Evolutionary conservation across 148 eudicot genomes (phyloP).

Genomic region (Fagopyrum esculentum): DNA sequence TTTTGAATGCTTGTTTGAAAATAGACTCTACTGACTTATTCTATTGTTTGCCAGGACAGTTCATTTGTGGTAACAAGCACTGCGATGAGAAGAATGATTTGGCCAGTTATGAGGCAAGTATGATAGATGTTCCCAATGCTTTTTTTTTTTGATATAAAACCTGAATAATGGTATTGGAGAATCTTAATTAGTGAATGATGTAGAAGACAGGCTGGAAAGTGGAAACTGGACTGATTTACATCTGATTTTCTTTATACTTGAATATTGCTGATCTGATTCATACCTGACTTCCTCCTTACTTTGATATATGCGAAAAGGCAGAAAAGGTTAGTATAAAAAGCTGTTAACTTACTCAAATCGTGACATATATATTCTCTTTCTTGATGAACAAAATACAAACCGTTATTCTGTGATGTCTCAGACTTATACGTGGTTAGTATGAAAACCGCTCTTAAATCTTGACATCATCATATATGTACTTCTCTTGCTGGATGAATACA

Average conservation of each 20-base stretch:
- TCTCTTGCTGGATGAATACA: no score
- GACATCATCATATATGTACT: no score
- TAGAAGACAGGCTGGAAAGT: background rate
- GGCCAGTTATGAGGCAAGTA: constrained; percentile 84
- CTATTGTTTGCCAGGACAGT: constrained; percentile 69
- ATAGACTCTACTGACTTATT: background rate
- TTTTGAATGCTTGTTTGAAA: background rate
- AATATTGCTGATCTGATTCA: background rate
- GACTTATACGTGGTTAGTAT: background rate
- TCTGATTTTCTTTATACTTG: background rate
- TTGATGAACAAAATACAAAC: background rate
- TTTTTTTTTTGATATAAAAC: background rate
- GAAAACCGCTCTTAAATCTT: no score
- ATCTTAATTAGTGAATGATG: background rate
- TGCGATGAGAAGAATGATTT: constrained; percentile 60
- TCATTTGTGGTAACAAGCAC: constrained; percentile 89
- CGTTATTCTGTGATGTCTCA: background rate
- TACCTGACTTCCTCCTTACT: background rate
- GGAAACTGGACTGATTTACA: background rate
- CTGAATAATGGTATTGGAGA: background rate
- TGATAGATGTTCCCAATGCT: background rate
- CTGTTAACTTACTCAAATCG: background rate
- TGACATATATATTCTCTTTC: background rate
- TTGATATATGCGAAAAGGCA: background rate
- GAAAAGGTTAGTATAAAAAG: background rate